phyloP scores from a whole-genome alignment of 768 basidiomycete genomes.

The Calocybe gangraenosa region DNA sequence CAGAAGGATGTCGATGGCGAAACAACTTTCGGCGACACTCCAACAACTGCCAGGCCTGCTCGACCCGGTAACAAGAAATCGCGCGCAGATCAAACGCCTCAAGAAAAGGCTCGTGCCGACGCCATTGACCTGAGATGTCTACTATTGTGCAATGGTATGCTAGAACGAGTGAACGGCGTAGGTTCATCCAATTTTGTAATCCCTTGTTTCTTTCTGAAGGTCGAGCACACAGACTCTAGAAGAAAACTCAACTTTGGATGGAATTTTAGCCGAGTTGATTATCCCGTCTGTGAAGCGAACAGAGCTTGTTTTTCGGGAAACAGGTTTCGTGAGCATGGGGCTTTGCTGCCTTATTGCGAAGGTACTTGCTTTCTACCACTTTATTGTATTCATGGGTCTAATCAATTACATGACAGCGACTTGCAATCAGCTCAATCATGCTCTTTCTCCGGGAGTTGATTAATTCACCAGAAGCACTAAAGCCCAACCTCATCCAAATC shows the following conservation, averaged over 20 bases:
- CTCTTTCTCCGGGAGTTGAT: slow-evolving; percentile 64
- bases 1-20: slow-evolving; percentile 21
- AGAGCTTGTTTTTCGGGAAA: slow-evolving; percentile 58
- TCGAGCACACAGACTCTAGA: slow-evolving; percentile 48
- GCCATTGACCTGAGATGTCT: slow-evolving; percentile 73
- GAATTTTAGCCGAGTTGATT: slow-evolving; percentile 74
- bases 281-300: slow-evolving; percentile 82
- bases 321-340: slow-evolving; percentile 66
- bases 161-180: slow-evolving; percentile 84
- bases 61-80: slow-evolving; percentile 23
- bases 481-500: slow-evolving; percentile 68
- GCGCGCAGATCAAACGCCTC: slow-evolving; percentile 44
- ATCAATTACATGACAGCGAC: slow-evolving; percentile 18
- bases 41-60: slow-evolving; percentile 19
- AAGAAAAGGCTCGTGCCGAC: slow-evolving; percentile 56
- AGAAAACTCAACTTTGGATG: slow-evolving; percentile 67
- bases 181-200: slow-evolving; percentile 21
- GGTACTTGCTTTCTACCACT: slow-evolving; percentile 27
- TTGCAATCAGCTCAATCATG: slow-evolving; percentile 41
- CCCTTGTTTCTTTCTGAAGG: neutral
- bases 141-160: slow-evolving; percentile 72
- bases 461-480: slow-evolving; percentile 57
- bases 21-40: slow-evolving; percentile 24
- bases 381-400: neutral
- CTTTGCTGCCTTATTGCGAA: slow-evolving; percentile 73